Evolutionary conservation across 2,329 filamentous ascomycete species (phyloP), one percentile per base, ranked within the genome.

Genomic region (Venturia effusa): DNA sequence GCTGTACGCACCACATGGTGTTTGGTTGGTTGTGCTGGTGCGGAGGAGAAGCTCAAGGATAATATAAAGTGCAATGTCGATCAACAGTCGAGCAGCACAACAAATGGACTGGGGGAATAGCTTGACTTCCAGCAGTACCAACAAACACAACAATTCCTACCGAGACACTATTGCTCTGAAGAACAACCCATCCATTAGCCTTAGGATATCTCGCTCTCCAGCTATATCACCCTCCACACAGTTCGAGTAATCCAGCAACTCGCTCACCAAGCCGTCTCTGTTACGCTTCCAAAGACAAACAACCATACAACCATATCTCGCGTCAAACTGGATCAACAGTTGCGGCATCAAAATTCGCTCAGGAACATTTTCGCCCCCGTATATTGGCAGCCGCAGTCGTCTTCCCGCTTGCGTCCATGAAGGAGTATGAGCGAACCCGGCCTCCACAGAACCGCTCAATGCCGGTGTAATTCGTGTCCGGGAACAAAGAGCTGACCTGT

Each of bases 361-460:
- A 13, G 51, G 45, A 51, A 24, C 45, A 27, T 8, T 27, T 22
- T 15, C 15, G 45, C 27, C 45, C 13, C 34, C 19, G 15, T 57
- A 13, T 6, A 30, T 19, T 57, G 51, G 51, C 15, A 57, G n/a
- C 32, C 13, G 27, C 51, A 57, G 51, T 57, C 27, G 51, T 57
- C 51, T 57, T 57, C 27, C 27, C 19, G 51, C 34, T 34, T 57
- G 51, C 51, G 19, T 57, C 51, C 27, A 57, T 57, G 51, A 57
- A 57, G 51, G 51, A 57, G 51, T 34, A 57, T 57, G 51, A 57
- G 30, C 32, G 51, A 34, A 27, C 51, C 51, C 51, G 30, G 51
- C 51, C n/a, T 34, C 34, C 27, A 57, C 27, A 57, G 19, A 57
- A 57, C 27, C 30, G 51, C 51, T 8, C 27, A 34, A 32, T 57